Conservation (phyloP, 768 basidiomycete species). For the Scleroderma bovista region DNA sequence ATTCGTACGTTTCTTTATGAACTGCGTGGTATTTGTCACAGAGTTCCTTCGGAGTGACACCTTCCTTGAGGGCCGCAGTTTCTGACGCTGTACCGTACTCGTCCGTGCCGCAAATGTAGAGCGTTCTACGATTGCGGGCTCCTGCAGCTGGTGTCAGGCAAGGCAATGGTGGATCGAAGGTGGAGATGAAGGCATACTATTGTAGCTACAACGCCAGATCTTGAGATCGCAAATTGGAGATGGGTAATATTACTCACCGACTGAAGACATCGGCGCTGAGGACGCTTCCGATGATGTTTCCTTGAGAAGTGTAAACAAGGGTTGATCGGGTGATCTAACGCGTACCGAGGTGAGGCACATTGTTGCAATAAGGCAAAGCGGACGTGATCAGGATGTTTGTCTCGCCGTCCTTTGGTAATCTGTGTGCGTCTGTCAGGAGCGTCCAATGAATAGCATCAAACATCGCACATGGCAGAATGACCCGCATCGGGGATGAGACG, state of each 20-base stretch:
- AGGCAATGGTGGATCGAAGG: background rate
- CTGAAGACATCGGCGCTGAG: conserved; percentile 97
- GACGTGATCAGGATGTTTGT: conserved; percentile 89
- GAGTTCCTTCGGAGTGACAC: conserved; percentile 68
- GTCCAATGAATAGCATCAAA: background rate
- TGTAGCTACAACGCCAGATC: conserved; percentile 41
- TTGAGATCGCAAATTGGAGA: conserved; percentile 1
- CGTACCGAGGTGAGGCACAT: conserved; percentile 87
- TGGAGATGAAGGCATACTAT: conserved; percentile 37
- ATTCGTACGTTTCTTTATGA: conserved; percentile 90
- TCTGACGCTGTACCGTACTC: conserved; percentile 99
- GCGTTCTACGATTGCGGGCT: conserved; percentile 80
- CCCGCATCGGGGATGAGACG: conserved; percentile 51
- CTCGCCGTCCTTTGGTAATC: conserved; percentile 80
- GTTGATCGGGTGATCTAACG: conserved; percentile 4
- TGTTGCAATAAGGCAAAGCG: conserved; percentile 94
- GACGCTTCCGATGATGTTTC: conserved; percentile 92
- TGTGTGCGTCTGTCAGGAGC: conserved; percentile 27
- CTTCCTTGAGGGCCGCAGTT: conserved; percentile 91
- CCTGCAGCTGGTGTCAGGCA: conserved; percentile 21
- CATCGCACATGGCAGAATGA: conserved; percentile 40
- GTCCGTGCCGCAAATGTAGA: conserved; percentile 97
- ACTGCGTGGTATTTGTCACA: conserved; percentile 89
- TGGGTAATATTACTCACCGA: conserved; percentile 48
- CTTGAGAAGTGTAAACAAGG: conserved; percentile 28